These are phyloP conservation scores for Casuarina cunninghamiana DNA, from an alignment of 306 rosid species.

Conservation along the genomic window DNA sequence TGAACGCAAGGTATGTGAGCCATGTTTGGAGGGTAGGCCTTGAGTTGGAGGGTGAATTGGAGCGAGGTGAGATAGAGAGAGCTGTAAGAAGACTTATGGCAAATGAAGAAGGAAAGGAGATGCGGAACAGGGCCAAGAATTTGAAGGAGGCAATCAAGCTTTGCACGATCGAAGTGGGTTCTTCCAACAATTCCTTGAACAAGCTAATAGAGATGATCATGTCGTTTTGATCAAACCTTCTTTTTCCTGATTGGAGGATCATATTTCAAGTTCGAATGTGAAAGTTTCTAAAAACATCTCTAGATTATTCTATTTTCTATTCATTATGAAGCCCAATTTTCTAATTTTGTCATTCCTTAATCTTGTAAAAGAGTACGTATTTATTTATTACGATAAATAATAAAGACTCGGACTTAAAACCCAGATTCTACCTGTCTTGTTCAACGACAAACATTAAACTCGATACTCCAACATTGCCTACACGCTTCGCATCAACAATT, in stretches of 20 bases:
- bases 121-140: not conserved
- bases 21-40: constrained; percentile 42
- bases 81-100: not conserved
- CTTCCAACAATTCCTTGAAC: constrained; percentile 6
- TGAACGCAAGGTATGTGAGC: constrained; percentile 35
- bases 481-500: no score
- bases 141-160: not conserved
- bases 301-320: no score
- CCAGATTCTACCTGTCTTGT: no score
- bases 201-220: not conserved
- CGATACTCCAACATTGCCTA: no score
- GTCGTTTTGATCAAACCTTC: constrained; percentile 4
- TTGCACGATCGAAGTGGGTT: not conserved
- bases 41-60: not conserved
- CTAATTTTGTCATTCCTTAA: no score
- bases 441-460: no score
- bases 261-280: no score
- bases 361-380: no score
- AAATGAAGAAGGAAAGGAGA: constrained; percentile 3
- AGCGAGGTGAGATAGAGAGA: not conserved
- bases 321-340: no score
- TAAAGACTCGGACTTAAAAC: no score
- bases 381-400: no score
- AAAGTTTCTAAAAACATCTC: no score
- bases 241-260: constrained; percentile 19